phyloP scores from a whole-genome alignment of 2,329 filamentous ascomycete genomes.

The Chaetomiaceae sp. region DNA sequence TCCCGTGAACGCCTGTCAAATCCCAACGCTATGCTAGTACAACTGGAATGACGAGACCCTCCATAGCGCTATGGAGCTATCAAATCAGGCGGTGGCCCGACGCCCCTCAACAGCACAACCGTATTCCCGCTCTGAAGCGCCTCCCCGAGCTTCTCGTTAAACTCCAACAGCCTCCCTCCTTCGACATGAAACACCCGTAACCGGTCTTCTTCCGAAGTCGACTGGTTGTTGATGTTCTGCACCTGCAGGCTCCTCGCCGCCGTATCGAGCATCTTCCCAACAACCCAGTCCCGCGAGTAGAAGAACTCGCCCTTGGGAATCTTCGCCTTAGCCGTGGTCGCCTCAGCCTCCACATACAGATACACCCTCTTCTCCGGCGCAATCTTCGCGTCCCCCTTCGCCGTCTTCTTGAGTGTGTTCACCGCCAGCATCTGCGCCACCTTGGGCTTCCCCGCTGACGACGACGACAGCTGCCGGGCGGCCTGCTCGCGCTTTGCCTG shows the following conservation, averaged over 20 bases:
- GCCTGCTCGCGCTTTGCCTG: conserved; percentile 52
- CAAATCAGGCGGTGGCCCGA: conserved; percentile 71
- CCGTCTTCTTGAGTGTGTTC: conserved; percentile 74
- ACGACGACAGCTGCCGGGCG: conserved; percentile 52
- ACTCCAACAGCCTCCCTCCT: conserved; percentile 78
- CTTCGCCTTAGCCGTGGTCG: conserved; percentile 76
- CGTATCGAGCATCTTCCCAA: conserved; percentile 73
- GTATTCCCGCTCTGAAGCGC: conserved; percentile 77
- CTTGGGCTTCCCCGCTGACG: conserved; percentile 56
- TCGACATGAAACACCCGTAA: conserved; percentile 91
- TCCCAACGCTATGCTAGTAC: conserved; percentile 12
- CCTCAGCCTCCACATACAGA: conserved; percentile 82
- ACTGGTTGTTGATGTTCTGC: conserved; percentile 76
- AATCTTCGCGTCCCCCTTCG: conserved; percentile 84
- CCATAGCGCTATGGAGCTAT: conserved; percentile 46
- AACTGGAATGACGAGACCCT: background rate
- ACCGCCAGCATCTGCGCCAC: conserved; percentile 62
- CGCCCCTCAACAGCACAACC: conserved; percentile 77
- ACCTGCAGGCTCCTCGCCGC: conserved; percentile 73
- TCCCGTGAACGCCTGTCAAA: background rate
- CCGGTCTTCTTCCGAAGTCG: conserved; percentile 68
- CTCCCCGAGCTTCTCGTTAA: conserved; percentile 75
- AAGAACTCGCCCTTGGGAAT: conserved; percentile 76
- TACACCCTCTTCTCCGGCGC: conserved; percentile 82
- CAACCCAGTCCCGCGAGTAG: conserved; percentile 80